Conservation (phyloP, 352 stramenopile genomes). For the Globisporangium lucens region DNA sequence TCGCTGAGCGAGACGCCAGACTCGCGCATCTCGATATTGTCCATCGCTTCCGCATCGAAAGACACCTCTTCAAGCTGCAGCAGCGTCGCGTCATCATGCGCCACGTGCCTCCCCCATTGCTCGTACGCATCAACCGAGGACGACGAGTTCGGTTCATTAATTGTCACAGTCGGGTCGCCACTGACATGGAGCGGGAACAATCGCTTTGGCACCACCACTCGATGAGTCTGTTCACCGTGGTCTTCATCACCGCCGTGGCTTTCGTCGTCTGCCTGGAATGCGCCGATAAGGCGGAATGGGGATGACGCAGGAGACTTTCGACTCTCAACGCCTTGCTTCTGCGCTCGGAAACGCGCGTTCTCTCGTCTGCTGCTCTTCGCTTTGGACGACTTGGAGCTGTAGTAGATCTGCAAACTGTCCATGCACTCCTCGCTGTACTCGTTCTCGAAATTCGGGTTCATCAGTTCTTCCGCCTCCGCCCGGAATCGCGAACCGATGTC, state of each 20-base stretch:
- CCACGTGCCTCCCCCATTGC: constrained; percentile 17
- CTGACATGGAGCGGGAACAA: constrained; percentile 13
- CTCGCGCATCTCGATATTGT: constrained; percentile 43
- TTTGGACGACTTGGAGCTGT: constrained; percentile 37
- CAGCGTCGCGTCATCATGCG: constrained; percentile 19
- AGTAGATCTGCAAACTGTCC: constrained; percentile 74
- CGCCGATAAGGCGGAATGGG: neutral
- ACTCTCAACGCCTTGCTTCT: neutral
- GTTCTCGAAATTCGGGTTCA: constrained; percentile 79
- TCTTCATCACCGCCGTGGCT: neutral
- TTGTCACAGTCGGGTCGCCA: constrained; percentile 7
- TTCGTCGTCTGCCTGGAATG: neutral
- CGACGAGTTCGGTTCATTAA: neutral
- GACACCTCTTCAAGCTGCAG: constrained; percentile 19
- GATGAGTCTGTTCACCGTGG: neutral
- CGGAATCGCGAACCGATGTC: constrained; percentile 39
- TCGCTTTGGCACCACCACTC: constrained; percentile 14
- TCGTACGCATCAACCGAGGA: constrained; percentile 16
- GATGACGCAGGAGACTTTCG: neutral
- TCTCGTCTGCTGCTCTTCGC: constrained; percentile 16
- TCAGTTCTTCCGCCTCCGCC: constrained; percentile 58
- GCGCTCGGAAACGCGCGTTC: constrained; percentile 2
- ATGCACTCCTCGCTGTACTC: constrained; percentile 81
- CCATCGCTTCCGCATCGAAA: neutral
- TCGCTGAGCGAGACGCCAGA: constrained; percentile 35